Evolutionary conservation across 805 yeast genomes (phyloP).

Genomic region (Geotrichum ghanense): DNA sequence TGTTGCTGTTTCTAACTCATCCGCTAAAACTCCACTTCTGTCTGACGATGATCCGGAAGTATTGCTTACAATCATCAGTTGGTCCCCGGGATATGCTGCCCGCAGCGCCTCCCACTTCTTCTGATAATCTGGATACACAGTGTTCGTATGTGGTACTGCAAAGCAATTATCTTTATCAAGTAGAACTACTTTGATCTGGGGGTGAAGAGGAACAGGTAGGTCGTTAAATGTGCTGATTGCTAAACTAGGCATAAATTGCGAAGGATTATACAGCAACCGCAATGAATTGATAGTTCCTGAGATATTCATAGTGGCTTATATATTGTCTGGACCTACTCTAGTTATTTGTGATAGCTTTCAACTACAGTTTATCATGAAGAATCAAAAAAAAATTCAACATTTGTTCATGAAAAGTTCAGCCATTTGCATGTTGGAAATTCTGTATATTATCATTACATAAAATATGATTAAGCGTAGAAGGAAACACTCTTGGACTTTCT

Average conservation of each 20-base stretch:
- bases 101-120: conserved; percentile 45
- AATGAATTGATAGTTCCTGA: conserved; percentile 68
- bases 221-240: conserved; percentile 46
- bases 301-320: conserved; percentile 38
- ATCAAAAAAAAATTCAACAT: too few species aligned
- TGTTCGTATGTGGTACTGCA: conserved; percentile 69
- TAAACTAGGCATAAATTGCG: conserved; percentile 57
- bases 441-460: not conserved
- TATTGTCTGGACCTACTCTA: too few species aligned
- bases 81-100: conserved; percentile 47
- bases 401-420: too few species aligned
- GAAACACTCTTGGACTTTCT: conserved; percentile 92
- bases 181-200: conserved; percentile 59
- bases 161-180: conserved; percentile 94
- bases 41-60: conserved; percentile 90
- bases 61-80: conserved; percentile 71
- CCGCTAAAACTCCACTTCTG: conserved; percentile 45
- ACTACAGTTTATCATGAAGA: too few species aligned
- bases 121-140: conserved; percentile 66
- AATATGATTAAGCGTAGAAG: conserved; percentile 40
- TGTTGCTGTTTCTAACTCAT: conserved; percentile 44
- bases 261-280: conserved; percentile 48
- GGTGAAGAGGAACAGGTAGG: conserved; percentile 41
- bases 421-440: too few species aligned
- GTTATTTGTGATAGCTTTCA: too few species aligned